Evolutionary conservation across 2,329 filamentous ascomycete species (phyloP).

Genomic region (Chrysoporthe puriensis): DNA sequence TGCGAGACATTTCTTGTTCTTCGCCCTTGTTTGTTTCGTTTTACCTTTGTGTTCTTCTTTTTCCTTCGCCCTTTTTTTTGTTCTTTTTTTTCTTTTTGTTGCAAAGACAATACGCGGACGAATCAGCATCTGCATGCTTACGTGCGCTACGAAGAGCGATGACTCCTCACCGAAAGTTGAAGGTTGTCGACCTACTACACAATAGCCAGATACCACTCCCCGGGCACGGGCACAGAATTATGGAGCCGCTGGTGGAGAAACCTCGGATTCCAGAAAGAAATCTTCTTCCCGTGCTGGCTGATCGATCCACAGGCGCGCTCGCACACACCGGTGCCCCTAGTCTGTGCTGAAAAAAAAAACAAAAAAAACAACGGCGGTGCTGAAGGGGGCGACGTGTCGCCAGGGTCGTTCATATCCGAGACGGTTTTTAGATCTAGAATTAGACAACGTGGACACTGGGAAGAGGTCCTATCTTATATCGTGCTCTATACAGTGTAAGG

Average conservation of each 20-base stretch:
- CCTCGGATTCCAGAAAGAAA: conserved; percentile 3
- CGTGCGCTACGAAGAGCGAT: neutral
- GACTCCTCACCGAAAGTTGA: conserved; percentile 11
- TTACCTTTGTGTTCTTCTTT: no score
- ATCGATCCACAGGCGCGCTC: neutral
- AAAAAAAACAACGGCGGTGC: no score
- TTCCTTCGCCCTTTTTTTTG: no score
- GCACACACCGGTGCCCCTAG: neutral
- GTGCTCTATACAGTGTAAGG: neutral
- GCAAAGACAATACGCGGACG: neutral
- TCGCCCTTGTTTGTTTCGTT: no score
- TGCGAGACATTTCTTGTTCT: neutral
- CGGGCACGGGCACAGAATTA: neutral
- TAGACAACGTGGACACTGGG: no score
- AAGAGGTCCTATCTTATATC: no score
- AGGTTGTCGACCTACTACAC: neutral
- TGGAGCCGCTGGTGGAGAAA: neutral
- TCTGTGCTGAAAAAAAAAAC: neutral
- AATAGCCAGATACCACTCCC: neutral
- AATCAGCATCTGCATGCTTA: neutral
- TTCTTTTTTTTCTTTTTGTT: no score
- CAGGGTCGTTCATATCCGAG: neutral
- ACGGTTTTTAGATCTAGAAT: neutral
- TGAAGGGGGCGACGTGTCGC: neutral
- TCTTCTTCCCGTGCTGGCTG: neutral